Evolutionary conservation across 805 yeast genomes (phyloP), one percentile per base, ranked within the genome.

Genomic region (Candida railenensis): DNA sequence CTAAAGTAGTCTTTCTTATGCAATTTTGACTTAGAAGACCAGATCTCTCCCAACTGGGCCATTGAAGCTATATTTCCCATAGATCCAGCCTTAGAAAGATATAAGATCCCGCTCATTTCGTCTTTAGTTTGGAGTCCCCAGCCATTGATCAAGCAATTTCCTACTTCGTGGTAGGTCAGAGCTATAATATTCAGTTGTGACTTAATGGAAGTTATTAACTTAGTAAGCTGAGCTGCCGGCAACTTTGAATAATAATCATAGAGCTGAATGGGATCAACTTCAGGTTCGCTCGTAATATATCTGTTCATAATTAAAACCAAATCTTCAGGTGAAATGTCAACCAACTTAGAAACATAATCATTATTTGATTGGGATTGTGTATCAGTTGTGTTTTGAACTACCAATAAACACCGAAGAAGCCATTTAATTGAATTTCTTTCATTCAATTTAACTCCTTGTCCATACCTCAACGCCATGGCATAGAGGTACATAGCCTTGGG

Each of bases 21-120:
- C 9, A 63, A 60, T 51, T 71, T 72, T 2, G 85, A 76, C 52
- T 80, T 82, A 25, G 73, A 69, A 43, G 80, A 69, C 84, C 88
- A 87, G n/a, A 86, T 63, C 45, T 71, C 76, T 1, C 92, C 95
- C 34, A 88, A 79, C 48, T 82, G 80, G 21, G 81, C 69, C 82
- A 85, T 80, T 0, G 90, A 83, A 48, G 83, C 86, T 1, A 77
- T 71, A 53, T 81, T 80, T 2, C 92, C 94, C 59, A 83, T 62
- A 7, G 82, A 69, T 0, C 83, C 92, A 1, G 89, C 81, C 55
- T 78, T 74, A 48, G 85, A 85, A 41, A 85, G 65, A 52, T 79
- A 78, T 49, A 71, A 71, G 22, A 86, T 66, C 0, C 87, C 92
- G 53, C 71, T 72, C 5, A 53, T 48, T 54, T 83, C 87, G 53